Percentiles rank a stretch among this genome's conserved stretches.
phyloP scores from a whole-genome alignment of 257 asterid species.

The Fraxinus anomala region DNA sequence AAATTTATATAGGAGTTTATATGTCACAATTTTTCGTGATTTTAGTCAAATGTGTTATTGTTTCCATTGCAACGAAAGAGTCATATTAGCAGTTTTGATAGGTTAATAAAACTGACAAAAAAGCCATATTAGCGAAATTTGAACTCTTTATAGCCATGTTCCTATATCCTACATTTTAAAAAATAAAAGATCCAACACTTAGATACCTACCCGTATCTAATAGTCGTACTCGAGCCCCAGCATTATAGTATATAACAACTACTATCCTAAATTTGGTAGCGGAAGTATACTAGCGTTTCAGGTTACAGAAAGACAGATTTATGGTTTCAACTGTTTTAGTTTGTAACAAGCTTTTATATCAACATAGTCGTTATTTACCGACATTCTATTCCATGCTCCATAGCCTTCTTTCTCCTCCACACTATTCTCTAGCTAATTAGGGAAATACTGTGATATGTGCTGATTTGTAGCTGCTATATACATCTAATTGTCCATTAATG shows the following conservation, averaged over 20 bases:
- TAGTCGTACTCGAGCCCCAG: too few species aligned
- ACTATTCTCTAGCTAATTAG: background rate
- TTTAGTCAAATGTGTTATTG: too few species aligned
- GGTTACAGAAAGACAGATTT: background rate
- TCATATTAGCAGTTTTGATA: too few species aligned
- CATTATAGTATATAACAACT: background rate
- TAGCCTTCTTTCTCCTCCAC: constrained; percentile 1
- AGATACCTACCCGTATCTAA: too few species aligned
- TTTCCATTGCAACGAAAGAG: too few species aligned
- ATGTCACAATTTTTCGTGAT: too few species aligned
- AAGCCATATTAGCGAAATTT: too few species aligned
- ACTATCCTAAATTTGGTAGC: background rate
- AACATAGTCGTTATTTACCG: background rate
- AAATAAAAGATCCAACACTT: too few species aligned
- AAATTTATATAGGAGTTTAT: too few species aligned
- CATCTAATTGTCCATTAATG: background rate
- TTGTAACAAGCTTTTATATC: background rate
- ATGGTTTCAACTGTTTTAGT: background rate
- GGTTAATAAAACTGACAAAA: too few species aligned
- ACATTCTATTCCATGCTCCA: background rate
- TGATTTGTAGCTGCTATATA: background rate
- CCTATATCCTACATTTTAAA: too few species aligned
- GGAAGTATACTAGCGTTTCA: background rate
- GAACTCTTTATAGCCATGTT: too few species aligned
- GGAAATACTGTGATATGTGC: background rate